These are phyloP conservation scores for Aspergillus biplanus DNA, from an alignment of 495 filamentous ascomycete genomes.

Conservation along the genomic window DNA sequence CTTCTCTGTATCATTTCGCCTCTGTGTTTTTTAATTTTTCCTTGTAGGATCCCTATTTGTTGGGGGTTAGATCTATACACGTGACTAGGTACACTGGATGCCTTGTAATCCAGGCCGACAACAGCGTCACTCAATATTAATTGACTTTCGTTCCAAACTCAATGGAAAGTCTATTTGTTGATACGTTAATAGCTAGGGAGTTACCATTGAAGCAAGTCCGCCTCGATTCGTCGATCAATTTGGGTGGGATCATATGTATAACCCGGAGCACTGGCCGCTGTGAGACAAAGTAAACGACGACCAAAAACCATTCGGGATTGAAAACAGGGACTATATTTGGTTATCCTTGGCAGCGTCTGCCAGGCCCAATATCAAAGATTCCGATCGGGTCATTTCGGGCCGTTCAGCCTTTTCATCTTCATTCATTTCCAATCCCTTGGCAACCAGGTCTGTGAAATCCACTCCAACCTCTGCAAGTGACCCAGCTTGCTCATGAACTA, in stretches of 20 bases:
- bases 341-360: conserved; percentile 23
- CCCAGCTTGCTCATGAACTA: conserved; percentile 76
- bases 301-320: neutral
- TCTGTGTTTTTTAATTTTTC: neutral
- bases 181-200: too few relatives aligned
- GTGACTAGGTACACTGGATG: neutral
- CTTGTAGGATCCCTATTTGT: neutral
- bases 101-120: neutral
- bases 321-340: neutral
- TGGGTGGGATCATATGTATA: neutral
- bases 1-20: too few relatives aligned
- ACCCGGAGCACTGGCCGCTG: neutral
- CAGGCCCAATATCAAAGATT: conserved; percentile 30
- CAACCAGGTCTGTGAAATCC: conserved; percentile 80
- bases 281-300: too few relatives aligned
- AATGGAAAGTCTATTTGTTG: too few relatives aligned
- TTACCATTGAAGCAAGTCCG: too few relatives aligned
- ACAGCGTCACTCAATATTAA: neutral
- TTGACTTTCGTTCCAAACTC: neutral
- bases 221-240: neutral
- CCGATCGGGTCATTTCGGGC: conserved; percentile 32
- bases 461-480: conserved; percentile 85
- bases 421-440: conserved; percentile 39
- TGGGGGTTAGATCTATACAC: neutral
- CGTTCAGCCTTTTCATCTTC: conserved; percentile 31